phyloP scores from a whole-genome alignment of 371 early-diverging fungal species.

The Rhizopus delemar region DNA sequence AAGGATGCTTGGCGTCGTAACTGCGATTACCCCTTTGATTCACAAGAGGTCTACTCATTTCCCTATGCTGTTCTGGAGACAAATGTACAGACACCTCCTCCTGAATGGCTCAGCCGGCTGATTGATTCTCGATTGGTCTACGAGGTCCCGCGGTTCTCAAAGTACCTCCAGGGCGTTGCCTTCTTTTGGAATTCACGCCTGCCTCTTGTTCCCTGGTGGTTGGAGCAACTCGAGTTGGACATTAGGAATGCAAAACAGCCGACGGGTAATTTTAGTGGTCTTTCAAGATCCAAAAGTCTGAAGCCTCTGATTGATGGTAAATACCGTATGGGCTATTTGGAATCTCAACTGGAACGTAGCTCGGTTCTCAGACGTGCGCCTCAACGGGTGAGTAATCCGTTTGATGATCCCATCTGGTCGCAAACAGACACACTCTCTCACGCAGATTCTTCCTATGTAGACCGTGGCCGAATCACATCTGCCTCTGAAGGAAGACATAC shows the following conservation, averaged over 20 bases:
- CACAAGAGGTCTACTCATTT: constrained; percentile 60
- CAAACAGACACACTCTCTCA: constrained; percentile 8
- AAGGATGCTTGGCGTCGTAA: constrained; percentile 89
- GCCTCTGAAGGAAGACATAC: constrained; percentile 12
- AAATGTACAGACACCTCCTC: constrained; percentile 93
- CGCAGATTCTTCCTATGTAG: background rate
- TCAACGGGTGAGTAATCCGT: constrained; percentile 29
- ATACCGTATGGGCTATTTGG: constrained; percentile 51
- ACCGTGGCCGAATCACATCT: background rate
- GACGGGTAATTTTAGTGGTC: constrained; percentile 29
- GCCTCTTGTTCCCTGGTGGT: constrained; percentile 96
- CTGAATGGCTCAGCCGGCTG: constrained; percentile 93
- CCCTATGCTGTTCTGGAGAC: constrained; percentile 62
- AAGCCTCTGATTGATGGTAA: constrained; percentile 48
- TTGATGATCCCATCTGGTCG: constrained; percentile 46
- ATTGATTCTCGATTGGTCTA: constrained; percentile 89
- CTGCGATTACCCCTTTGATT: constrained; percentile 89
- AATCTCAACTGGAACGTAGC: constrained; percentile 40
- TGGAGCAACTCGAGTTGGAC: constrained; percentile 86
- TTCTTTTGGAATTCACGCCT: constrained; percentile 84
- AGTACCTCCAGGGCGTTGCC: constrained; percentile 96
- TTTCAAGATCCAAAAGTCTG: constrained; percentile 45
- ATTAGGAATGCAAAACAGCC: constrained; percentile 68
- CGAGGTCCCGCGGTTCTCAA: constrained; percentile 97
- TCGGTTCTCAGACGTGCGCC: constrained; percentile 27